Evolutionary conservation across 164 flowering plant species (phyloP).

Genomic region (Tetrastigma voinierianum): DNA sequence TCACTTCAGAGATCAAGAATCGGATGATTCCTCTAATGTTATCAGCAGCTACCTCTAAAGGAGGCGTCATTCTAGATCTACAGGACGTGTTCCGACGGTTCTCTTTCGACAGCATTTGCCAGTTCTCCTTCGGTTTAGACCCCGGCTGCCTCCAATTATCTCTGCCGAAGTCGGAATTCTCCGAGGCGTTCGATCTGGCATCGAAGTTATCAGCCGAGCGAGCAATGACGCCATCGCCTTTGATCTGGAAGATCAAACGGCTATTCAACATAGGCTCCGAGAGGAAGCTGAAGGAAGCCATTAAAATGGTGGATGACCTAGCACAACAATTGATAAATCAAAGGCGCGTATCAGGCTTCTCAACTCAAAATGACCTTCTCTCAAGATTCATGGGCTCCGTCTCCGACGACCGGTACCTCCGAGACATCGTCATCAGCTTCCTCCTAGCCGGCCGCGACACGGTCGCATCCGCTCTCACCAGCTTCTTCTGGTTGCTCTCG

Average conservation of each 20-base stretch:
- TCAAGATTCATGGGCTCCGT: conserved; percentile 52
- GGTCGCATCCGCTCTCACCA: conserved; percentile 46
- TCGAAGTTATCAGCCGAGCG: conserved; percentile 52
- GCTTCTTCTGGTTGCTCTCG: conserved; percentile 40
- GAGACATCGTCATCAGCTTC: conserved; percentile 62
- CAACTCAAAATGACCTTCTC: conserved; percentile 32
- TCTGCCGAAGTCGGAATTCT: conserved; percentile 40
- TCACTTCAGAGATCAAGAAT: conserved; percentile 25
- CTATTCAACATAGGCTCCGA: conserved; percentile 48
- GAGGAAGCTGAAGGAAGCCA: conserved; percentile 42
- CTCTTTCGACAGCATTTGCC: conserved; percentile 59
- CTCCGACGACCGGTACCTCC: conserved; percentile 42
- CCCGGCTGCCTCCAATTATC: conserved; percentile 48
- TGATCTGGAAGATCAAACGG: conserved; percentile 56
- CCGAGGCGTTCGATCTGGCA: conserved; percentile 57
- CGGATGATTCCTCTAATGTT: conserved; percentile 43
- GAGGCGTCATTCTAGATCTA: conserved; percentile 31
- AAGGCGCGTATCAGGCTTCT: conserved; percentile 27
- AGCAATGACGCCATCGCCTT: conserved; percentile 32
- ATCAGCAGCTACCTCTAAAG: conserved; percentile 14
- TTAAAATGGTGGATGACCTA: conserved; percentile 28
- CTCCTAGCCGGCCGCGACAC: conserved; percentile 68
- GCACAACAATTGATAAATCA: conserved; percentile 43
- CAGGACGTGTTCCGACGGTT: conserved; percentile 63
- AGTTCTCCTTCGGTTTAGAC: conserved; percentile 65